Base-by-base conservation (phyloP, 2,329 filamentous ascomycete genomes). In the Ophiostoma triangulosporum region DNA sequence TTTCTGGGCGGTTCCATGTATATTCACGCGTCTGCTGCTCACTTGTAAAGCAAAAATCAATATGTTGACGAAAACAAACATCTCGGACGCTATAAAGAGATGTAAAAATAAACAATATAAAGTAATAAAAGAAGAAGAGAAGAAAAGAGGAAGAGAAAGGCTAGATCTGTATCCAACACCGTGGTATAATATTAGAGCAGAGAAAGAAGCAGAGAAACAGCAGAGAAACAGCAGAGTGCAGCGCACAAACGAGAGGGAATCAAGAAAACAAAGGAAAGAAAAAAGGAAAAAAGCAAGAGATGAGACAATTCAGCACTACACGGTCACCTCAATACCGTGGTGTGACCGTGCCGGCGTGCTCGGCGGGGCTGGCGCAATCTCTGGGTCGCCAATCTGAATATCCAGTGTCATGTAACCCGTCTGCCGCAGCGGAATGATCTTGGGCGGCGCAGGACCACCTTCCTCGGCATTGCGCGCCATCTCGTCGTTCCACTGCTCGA, bases 401-500 rank as follows among this genome's bases (percentile, higher is more conserved):
- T 62, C 60, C 29, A 62, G 60, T 58, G 58, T 62, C 60, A 62
- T 62, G 55, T 62, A 62, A 29, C 57, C 60, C 7, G 60, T 62
- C 51, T 58, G 50, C 45, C 60, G 58, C 48, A 62, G 43, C 3
- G 60, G 55, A 14, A 62, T 60, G 33, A 62, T 58, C 56, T 60
- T 61, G 38, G 59, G 59, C 20, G 60, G 54, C 9, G 59, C 52
- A 6, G 56, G 40, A 2, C 50, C 55, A 20, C 55, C 57, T 2
- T 58, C 57, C 29, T 55, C 46, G 51, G 54, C 62, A 2, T 26
- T 35, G 20, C 49, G 45, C 6, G 80, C 79, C 74, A 82, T 79
- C 57, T 87, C 79, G 8, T 66, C 64, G 65, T 98, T 98, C 90
- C 91, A 96, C 56, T 81, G 76, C 59, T 94, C 86, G 52, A 98